Evolutionary conservation across 2,329 filamentous ascomycete genomes (phyloP), one percentile per base, ranked within the genome.

Genomic region (Fusarium cyanostomum): DNA sequence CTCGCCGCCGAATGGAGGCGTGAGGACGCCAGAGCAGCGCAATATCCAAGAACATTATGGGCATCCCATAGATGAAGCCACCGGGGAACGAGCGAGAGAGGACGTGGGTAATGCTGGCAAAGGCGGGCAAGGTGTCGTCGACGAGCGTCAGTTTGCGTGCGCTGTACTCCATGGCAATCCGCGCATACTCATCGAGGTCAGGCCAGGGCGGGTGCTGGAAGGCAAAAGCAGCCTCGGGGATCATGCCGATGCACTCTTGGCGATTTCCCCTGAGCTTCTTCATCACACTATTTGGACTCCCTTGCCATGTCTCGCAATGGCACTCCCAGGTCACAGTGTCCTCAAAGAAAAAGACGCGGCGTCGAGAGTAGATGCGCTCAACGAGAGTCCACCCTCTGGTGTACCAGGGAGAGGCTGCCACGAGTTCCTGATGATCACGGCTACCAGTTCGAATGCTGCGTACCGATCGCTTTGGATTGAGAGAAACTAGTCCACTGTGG

Each of bases 1-100:
- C 74, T 18, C 79, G 69, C 15, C 79, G 72, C 24, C 78, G 73
- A 26, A 81, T 77, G 3, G 77, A 79, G 13, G 79, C 78, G 41
- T 78, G 73, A 12, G 79, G 79, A 13, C 78, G 74, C 80, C 80
- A 81, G 24, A 81, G 73, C 18, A 81, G 73, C 8, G 79, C 78
- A 43, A 75, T 73, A 45, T 81, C 80, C 21, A 81, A 68, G 46
- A 81, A 81, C 75, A 80, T 78, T 38, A 80, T 73, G 8, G 80
- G 80, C 79, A 81, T 78, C 11, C 79, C 80, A 52, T 77, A 81
- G 26, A 78, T 68, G 64, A 81, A 81, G 4, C 79, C 79, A 7
- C 78, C 78, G 1, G 75, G 69, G 44, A 79, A 81, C 2, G 77
- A 72, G 18, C 73, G 73, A 5, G 78, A 79, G 45, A 81, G 71